Evolutionary conservation across 192 early-diverging fungal species (phyloP), one percentile per base, ranked within the genome.

Genomic region (Thoreauomyces humboldtii): DNA sequence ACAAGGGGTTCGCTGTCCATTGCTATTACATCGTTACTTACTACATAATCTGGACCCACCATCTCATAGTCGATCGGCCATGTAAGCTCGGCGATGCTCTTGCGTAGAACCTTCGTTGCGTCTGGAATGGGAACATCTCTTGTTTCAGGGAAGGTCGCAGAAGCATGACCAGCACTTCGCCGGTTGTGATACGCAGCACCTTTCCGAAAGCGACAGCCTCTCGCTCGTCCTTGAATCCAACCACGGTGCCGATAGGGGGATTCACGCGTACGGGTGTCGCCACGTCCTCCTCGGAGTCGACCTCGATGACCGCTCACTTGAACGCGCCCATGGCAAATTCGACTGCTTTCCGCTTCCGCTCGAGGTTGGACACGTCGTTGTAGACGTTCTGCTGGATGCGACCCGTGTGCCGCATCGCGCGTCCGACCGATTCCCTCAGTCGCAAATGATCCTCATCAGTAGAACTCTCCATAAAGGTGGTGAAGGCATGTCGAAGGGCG

Each of bases 351-450:
- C 43, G 37, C 25, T 61, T 61, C 44, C 59, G 7, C 25, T 61
- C 43, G 32, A 61, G 2, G 3, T 38, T 31, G 12, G 25, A 28
- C 4, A 27, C 31, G 25, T 61, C 31, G 41, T 61, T 61, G 59
- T 61, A 61, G 42, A 46, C 44, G 22, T 25, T 24, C 59, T 61
- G 59, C 41, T 61, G 59, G 4, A 61, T 61, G 29, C 59, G 2
- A 24, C 5, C 24, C 5, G 59, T 61, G 59, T 61, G 59, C 24
- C 59, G 3, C 59, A 61, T 61, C 42, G 59, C 37, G 32, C 38
- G 24, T 5, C 12, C 43, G 2, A 21, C 44, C 24, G 42, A 46
- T 2, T 61, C 59, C 11, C 59, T 7, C 43, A 61, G 41, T 7
- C 59, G 59, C 6, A 32, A 4, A 31, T 61, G 59, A 33, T 61